Conservation (phyloP, 2,329 filamentous ascomycete genomes). For the Pyricularia grisea region DNA sequence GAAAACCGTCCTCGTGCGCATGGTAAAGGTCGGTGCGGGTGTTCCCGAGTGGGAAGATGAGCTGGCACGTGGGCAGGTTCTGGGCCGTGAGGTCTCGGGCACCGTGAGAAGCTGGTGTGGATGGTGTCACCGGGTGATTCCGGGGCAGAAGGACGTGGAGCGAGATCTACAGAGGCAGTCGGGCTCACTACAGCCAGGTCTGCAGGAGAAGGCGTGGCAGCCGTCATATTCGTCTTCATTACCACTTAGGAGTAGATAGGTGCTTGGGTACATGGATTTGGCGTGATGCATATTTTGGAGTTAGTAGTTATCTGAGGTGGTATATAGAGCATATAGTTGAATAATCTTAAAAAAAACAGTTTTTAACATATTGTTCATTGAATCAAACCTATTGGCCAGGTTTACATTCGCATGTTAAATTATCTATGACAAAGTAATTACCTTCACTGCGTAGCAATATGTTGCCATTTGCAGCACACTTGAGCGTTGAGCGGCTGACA, state of each 20-base stretch:
- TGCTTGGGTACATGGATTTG: neutral
- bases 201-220: neutral
- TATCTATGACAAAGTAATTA: too few species aligned
- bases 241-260: neutral
- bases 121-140: constrained; percentile 77
- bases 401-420: too few species aligned
- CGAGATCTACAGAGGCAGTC: constrained; percentile 7
- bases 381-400: too few species aligned
- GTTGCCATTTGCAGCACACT: too few species aligned
- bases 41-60: constrained; percentile 84
- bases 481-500: too few species aligned
- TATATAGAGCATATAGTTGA: neutral
- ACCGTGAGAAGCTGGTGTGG: constrained; percentile 75
- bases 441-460: too few species aligned
- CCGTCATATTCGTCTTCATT: neutral
- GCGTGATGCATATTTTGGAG: neutral
- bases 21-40: constrained; percentile 71
- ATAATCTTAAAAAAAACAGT: too few species aligned
- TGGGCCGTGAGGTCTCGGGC: constrained; percentile 62
- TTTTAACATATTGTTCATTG: too few species aligned
- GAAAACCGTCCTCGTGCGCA: constrained; percentile 79
- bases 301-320: neutral
- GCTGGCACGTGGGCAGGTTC: constrained; percentile 51
- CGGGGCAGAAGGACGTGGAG: constrained; percentile 38
- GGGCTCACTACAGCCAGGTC: neutral